A percentile compares a stretch with the other conserved stretches of the same genome.
Conservation (phyloP, 306 rosid species). For the Quercus alba region DNA sequence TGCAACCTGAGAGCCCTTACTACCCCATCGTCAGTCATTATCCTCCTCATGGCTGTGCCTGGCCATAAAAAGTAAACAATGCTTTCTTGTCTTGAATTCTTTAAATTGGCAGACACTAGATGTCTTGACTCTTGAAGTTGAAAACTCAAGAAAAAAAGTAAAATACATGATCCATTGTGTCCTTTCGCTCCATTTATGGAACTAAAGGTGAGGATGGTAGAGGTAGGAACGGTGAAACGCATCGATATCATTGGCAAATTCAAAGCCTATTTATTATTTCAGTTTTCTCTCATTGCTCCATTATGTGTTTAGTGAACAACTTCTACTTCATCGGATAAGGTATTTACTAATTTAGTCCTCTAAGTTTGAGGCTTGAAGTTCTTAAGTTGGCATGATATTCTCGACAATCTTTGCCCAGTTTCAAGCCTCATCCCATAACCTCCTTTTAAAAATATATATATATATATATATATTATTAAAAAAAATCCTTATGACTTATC, state of each 20-base stretch:
- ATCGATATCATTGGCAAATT: neutral
- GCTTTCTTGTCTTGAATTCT: neutral
- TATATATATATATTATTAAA: neutral
- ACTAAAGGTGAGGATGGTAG: neutral
- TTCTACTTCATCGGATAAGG: neutral
- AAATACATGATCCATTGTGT: neutral
- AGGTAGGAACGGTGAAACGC: neutral
- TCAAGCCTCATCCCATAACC: neutral
- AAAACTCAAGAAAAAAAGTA: neutral
- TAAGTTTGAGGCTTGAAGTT: slow-evolving; percentile 1
- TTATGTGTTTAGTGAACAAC: neutral
- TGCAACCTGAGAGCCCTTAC: neutral
- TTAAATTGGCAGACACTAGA: neutral
- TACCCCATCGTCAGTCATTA: neutral
- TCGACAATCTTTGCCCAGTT: neutral
- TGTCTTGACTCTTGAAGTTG: neutral
- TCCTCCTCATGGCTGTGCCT: slow-evolving; percentile 3
- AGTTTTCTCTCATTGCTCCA: neutral
- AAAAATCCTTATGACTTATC: neutral
- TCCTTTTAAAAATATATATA: neutral
- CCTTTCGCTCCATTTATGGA: neutral
- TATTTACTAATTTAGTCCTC: slow-evolving; percentile 6
- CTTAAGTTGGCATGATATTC: neutral
- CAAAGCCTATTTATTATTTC: neutral
- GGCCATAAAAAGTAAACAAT: neutral